Evolutionary conservation across 805 yeast species (phyloP), one percentile per base, ranked within the genome.

Genomic region (Pichia scutulata): DNA sequence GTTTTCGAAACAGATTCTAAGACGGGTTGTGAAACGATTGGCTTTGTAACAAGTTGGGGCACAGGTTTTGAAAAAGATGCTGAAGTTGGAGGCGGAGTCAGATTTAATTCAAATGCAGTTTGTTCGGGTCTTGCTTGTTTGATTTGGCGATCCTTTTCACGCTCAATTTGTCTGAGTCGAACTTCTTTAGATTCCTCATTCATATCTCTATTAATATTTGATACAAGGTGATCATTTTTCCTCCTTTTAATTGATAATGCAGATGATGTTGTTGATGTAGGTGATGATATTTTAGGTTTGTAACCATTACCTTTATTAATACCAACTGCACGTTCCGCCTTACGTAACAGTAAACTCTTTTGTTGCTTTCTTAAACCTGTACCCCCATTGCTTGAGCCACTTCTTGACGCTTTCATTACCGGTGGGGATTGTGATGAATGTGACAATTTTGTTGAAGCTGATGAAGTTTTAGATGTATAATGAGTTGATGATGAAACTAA

Each of bases 271-370:
- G 14, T 12, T 28, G 37, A 33, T 16, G 37, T n/a, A 10, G 19
- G 10, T 16, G 37, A 33, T 33, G 37, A 42, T 22, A 26, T 10
- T 47, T 18, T 44, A 16, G 46, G 42, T 41, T 39, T 45, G 16
- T 23, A 36, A 14, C 30, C 28, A 49, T 26, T 19, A 26, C 53
- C 3, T 46, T 39, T 33, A 44, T 39, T 46, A 6, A 50, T 50
- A 14, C 53, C 53, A 12, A 52, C 50, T 6, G 55, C 60, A 37
- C 58, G 53, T 46, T 56, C 58, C 7, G 61, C 60, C 7, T 60
- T 58, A 21, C 59, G 36, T 13, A 56, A 21, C 2, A 61, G 53
- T 43, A 56, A 56, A 10, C 62, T 57, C 37, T 58, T 60, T 23
- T 56, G 55, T 13, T 50, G 39, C 44, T 56, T 59, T 41, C 39